Evolutionary conservation across 2,329 filamentous ascomycete species (phyloP), one percentile per base, ranked within the genome.

Genomic region (Trichoderma koningii): DNA sequence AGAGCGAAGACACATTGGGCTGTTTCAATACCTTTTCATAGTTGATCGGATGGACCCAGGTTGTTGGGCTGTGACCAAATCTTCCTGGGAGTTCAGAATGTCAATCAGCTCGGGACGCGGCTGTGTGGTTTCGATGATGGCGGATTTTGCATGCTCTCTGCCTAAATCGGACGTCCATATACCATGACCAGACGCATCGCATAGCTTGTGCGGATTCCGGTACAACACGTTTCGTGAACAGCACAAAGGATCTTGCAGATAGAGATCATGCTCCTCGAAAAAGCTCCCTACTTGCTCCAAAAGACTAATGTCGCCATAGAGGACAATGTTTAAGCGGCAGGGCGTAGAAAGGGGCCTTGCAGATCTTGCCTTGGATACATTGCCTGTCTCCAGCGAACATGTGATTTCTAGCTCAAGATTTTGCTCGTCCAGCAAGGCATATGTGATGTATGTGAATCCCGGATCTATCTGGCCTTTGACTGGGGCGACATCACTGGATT

Each of bases 171-270:
- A 28, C 1, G 62, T 57, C 45, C 55, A 64, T 17, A 15, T 10
- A 1, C 2, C 23, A 0, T 15, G 10, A 12, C 19, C 23, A 7
- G 23, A 50, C 9, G 1, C 19, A 12, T 23, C 17, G 9, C 45
- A 51, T 9, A 64, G 14, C 23, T 41, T 57, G 10, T 64, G 62
- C 5, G 53, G 62, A 15, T 64, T 64, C 5, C 62, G 55, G 38
- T 64, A 64, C 1, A 47, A 23, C 15, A 26, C 62, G 23, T 52
- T 45, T n/a, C n/a, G 17, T 15, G 47, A 38, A 21, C 62, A 64
- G 3, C n/a, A 19, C 15, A 44, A 14, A 6, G 62, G 62, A 23
- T 64, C 62, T 41, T 64, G 62, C 17, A 64, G 53, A 44, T 51
- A 64, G 17, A 64, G 44, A 3, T 59, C 17, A 5, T 59, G 38